These are phyloP conservation scores for Metschnikowia cerradonensis DNA, from an alignment of 805 yeast genomes.

Conservation along the genomic window DNA sequence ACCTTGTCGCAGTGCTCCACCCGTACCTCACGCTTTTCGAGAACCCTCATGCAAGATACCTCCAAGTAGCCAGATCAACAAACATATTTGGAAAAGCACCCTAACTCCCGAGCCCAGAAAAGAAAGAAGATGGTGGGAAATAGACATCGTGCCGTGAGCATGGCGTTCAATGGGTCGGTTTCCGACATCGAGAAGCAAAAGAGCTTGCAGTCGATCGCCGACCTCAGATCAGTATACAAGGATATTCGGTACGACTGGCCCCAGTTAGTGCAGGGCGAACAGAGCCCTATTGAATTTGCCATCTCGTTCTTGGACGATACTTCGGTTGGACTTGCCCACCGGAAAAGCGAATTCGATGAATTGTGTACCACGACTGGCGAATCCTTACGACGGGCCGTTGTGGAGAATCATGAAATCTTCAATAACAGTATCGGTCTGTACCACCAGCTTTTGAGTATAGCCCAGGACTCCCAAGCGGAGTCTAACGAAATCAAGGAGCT, in stretches of 20 bases:
- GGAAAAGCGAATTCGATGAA: constrained; percentile 60
- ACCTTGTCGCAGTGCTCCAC: not conserved
- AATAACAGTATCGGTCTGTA: constrained; percentile 84
- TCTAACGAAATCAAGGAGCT: constrained; percentile 46
- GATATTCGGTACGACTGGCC: constrained; percentile 44
- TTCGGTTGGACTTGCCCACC: constrained; percentile 85
- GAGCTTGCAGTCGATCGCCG: constrained; percentile 22
- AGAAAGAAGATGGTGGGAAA: constrained; percentile 14
- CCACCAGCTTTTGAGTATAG: constrained; percentile 59
- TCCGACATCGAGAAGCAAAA: constrained; percentile 18
- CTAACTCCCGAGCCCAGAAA: not conserved
- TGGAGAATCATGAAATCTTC: constrained; percentile 77
- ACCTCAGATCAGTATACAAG: constrained; percentile 33
- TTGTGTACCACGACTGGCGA: constrained; percentile 54
- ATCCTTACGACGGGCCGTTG: constrained; percentile 66
- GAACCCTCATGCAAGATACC: not conserved
- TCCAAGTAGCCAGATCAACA: not conserved
- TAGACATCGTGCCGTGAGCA: constrained; percentile 24
- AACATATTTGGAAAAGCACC: not conserved
- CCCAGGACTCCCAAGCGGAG: constrained; percentile 62
- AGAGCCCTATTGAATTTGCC: constrained; percentile 84
- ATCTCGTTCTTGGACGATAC: constrained; percentile 78
- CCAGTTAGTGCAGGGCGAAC: constrained; percentile 37
- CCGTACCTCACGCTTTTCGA: constrained; percentile 5
- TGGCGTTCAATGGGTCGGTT: constrained; percentile 19